Conservation (phyloP, 805 yeast genomes). For the Saccharomyces mikatae region DNA sequence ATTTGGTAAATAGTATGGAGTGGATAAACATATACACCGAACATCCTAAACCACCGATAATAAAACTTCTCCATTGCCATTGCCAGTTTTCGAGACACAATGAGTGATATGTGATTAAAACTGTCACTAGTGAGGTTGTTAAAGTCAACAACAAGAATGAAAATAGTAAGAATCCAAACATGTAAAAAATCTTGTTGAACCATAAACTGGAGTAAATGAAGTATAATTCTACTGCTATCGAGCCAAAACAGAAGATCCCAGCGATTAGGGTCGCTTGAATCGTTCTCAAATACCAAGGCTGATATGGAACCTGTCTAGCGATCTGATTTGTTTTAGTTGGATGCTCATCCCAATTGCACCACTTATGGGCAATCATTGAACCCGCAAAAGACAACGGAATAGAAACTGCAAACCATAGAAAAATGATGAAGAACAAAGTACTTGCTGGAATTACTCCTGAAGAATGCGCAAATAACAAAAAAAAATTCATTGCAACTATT, state of each 20-base stretch:
- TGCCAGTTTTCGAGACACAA: conserved; percentile 85
- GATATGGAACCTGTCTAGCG: conserved; percentile 92
- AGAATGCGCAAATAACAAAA: conserved; percentile 66
- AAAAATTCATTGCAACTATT: conserved; percentile 69
- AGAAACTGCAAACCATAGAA: conserved; percentile 79
- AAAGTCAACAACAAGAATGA: conserved; percentile 72
- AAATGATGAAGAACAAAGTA: conserved; percentile 70
- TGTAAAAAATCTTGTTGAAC: conserved; percentile 89
- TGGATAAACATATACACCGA: conserved; percentile 78
- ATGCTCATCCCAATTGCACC: conserved; percentile 41
- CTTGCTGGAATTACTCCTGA: conserved; percentile 95
- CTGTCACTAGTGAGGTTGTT: conserved; percentile 74
- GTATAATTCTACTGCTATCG: conserved; percentile 90
- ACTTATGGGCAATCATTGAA: conserved; percentile 66
- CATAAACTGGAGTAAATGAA: conserved; percentile 86
- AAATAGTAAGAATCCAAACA: conserved; percentile 94
- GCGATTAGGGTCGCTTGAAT: conserved; percentile 64
- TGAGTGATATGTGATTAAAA: conserved; percentile 73
- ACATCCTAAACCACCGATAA: conserved; percentile 89
- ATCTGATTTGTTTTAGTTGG: conserved; percentile 93
- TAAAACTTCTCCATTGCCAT: conserved; percentile 95
- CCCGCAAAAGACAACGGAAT: conserved; percentile 80
- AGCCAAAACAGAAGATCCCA: conserved; percentile 91
- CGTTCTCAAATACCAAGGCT: conserved; percentile 73
- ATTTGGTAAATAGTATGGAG: conserved; percentile 64